Conservation (phyloP, 352 stramenopile species). For the Pythium dissimile region DNA sequence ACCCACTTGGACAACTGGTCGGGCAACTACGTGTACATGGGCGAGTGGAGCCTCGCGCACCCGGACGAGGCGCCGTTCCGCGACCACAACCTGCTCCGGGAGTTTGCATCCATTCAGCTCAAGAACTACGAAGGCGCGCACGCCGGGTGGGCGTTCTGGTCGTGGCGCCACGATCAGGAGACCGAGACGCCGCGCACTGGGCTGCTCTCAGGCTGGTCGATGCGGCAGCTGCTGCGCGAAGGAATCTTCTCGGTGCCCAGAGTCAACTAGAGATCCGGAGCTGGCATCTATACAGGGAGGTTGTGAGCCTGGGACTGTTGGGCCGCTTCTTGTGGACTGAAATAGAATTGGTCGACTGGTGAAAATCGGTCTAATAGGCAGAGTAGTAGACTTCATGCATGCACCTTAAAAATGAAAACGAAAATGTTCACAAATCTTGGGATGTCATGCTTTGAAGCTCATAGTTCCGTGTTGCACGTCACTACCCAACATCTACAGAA, state of each 20-base stretch:
- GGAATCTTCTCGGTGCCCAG: conserved; percentile 16
- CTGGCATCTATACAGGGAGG: too few species aligned
- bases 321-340: too few species aligned
- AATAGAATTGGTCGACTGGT: too few species aligned
- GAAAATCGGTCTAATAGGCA: too few species aligned
- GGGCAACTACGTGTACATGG: conserved; percentile 36
- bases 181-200: conserved; percentile 7
- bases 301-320: too few species aligned
- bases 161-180: conserved; percentile 42
- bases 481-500: not conserved
- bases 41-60: conserved; percentile 49
- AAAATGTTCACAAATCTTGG: too few species aligned
- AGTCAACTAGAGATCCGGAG: not conserved
- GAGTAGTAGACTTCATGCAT: too few species aligned
- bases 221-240: conserved; percentile 15
- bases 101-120: conserved; percentile 32
- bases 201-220: conserved; percentile 14
- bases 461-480: too few species aligned
- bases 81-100: conserved; percentile 25
- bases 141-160: conserved; percentile 46
- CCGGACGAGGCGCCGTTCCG: conserved; percentile 25
- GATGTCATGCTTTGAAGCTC: too few species aligned
- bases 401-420: too few species aligned
- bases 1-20: conserved; percentile 20
- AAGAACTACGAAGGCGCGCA: conserved; percentile 18